Percentiles rank a stretch among this genome's conserved stretches.
phyloP scores from a whole-genome alignment of 108 stramenopile genomes.

The Skeletonema menzelii region DNA sequence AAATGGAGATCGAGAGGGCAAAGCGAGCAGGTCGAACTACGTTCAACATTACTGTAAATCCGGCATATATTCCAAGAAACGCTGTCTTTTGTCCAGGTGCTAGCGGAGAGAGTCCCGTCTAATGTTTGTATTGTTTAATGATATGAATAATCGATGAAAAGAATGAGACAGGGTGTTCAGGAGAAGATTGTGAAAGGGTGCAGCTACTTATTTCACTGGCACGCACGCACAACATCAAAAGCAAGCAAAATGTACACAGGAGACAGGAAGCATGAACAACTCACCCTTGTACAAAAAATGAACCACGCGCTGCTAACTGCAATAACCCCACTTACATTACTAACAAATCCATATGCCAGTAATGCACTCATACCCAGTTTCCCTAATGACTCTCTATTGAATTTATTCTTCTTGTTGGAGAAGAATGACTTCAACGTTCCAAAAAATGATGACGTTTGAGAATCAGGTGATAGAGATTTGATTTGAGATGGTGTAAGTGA shows the following conservation, averaged over 20 bases:
- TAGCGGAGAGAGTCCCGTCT: slow-evolving; percentile 81
- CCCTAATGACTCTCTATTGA: slow-evolving; percentile 56
- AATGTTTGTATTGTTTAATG: slow-evolving; percentile 48
- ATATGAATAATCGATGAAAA: not conserved
- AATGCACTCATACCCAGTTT: slow-evolving; percentile 81
- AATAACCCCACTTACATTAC: slow-evolving; percentile 78
- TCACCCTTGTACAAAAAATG: slow-evolving; percentile 56
- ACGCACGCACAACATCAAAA: not conserved
- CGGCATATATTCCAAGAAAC: slow-evolving; percentile 87
- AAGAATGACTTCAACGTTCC: not conserved
- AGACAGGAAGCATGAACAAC: slow-evolving; percentile 3
- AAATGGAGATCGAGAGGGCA: slow-evolving; percentile 57
- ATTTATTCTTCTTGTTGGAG: slow-evolving; percentile 16
- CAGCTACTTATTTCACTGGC: not conserved
- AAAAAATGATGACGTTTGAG: not conserved
- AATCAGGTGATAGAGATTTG: not conserved
- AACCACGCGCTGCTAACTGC: slow-evolving; percentile 80
- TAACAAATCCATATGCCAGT: slow-evolving; percentile 90
- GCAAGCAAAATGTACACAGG: not conserved
- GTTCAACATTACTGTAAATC: slow-evolving; percentile 84
- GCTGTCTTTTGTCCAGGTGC: slow-evolving; percentile 88
- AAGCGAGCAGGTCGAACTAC: slow-evolving; percentile 81
- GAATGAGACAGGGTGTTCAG: not conserved
- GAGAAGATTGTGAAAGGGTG: not conserved
- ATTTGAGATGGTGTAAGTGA: slow-evolving; percentile 2